phyloP scores from a whole-genome alignment of 352 stramenopile species.

The Aphanomyces astaci region DNA sequence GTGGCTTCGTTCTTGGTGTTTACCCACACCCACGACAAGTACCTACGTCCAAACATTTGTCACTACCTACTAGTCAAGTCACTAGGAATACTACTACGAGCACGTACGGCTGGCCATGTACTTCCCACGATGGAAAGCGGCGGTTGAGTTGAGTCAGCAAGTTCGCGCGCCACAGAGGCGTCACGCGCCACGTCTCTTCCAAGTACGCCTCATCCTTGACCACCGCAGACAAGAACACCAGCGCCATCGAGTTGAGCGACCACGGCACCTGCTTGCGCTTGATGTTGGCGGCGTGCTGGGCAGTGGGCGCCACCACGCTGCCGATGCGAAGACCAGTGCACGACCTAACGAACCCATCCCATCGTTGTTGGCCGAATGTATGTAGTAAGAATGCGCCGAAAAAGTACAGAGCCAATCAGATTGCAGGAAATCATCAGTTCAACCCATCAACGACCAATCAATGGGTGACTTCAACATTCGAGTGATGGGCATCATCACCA shows the following conservation, averaged over 20 bases:
- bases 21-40: constrained; percentile 84
- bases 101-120: constrained; percentile 51
- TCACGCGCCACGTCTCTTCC: constrained; percentile 78
- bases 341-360: too few species aligned
- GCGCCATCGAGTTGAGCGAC: constrained; percentile 87
- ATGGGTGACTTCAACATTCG: too few species aligned
- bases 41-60: constrained; percentile 6
- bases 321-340: constrained; percentile 84
- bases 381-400: too few species aligned
- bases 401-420: too few species aligned
- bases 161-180: constrained; percentile 63
- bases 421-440: too few species aligned
- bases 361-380: too few species aligned
- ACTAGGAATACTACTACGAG: too few species aligned
- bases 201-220: constrained; percentile 74
- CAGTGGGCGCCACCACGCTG: constrained; percentile 77
- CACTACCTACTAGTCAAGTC: constrained; percentile 4
- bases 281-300: constrained; percentile 65
- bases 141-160: constrained; percentile 40
- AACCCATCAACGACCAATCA: too few species aligned
- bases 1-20: constrained; percentile 62
- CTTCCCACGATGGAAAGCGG: constrained; percentile 62
- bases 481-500: too few species aligned
- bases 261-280: constrained; percentile 89
- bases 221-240: constrained; percentile 78